A percentile compares a stretch with the other conserved stretches of the same genome.
phyloP scores from a whole-genome alignment of 129 eudicot species.

The Logfia minima region DNA sequence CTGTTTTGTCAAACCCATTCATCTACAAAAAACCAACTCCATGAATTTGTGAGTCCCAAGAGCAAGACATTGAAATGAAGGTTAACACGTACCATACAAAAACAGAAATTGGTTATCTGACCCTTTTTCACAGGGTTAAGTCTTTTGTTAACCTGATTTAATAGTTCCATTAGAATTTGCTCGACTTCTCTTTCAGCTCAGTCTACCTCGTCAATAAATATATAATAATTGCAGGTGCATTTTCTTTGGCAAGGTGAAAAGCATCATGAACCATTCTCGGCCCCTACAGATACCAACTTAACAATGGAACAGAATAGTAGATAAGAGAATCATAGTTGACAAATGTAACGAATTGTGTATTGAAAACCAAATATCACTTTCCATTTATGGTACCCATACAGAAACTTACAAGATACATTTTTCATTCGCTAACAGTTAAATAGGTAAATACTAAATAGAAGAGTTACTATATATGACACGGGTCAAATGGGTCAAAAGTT shows the following conservation, averaged over 20 bases:
- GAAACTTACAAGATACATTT: neutral
- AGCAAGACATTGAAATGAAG: neutral
- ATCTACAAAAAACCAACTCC: conserved; percentile 48
- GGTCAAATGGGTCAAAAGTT: too few relatives aligned
- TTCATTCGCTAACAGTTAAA: too few relatives aligned
- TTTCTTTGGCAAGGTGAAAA: conserved; percentile 86
- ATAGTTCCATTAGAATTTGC: conserved; percentile 80
- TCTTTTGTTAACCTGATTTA: conserved; percentile 62
- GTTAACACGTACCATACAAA: neutral
- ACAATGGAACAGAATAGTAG: too few relatives aligned
- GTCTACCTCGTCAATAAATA: conserved; percentile 87
- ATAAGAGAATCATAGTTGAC: neutral
- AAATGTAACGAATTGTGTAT: neutral
- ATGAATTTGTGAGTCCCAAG: conserved; percentile 8
- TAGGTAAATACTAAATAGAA: too few relatives aligned
- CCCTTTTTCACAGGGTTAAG: neutral
- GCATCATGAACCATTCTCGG: conserved; percentile 97
- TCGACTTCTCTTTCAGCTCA: conserved; percentile 95
- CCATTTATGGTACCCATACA: neutral
- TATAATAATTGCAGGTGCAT: conserved; percentile 72
- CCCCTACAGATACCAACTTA: conserved; percentile 44
- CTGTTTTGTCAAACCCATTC: conserved; percentile 92
- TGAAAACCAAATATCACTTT: neutral
- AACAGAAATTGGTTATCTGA: neutral
- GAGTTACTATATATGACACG: too few relatives aligned